These are phyloP conservation scores for Triticum aestivum DNA, from an alignment of 176 grass and related monocot species.

Conservation along the genomic window DNA sequence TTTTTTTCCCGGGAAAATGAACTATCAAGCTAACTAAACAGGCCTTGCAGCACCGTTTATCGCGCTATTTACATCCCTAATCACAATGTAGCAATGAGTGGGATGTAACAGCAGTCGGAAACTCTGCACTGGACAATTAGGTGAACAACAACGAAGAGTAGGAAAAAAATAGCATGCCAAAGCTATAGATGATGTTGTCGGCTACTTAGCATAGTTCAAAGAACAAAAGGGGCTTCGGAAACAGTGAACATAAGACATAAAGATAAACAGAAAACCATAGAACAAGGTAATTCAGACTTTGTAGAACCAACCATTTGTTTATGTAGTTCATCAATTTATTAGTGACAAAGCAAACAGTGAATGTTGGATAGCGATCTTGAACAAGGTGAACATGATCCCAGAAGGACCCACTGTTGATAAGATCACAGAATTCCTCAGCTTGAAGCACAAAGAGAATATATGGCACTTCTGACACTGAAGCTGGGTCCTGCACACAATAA, in stretches of 20 bases:
- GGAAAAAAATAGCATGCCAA: neutral
- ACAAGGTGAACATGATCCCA: conserved; percentile 46
- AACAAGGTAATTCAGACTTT: neutral
- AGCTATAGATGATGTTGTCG: neutral
- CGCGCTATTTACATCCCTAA: neutral
- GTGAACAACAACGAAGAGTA: neutral
- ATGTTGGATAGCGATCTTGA: conserved; percentile 50
- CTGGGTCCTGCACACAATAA: conserved; percentile 46
- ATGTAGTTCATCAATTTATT: conserved; percentile 82
- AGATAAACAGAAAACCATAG: neutral
- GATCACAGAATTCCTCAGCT: conserved; percentile 90
- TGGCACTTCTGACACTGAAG: conserved; percentile 36
- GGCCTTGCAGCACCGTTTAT: no score
- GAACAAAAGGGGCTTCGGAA: neutral
- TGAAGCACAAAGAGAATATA: conserved; percentile 72
- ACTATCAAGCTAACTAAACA: no score
- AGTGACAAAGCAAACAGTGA: conserved; percentile 67
- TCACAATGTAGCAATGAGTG: neutral
- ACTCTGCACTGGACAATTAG: neutral
- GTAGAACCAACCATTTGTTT: conserved; percentile 62
- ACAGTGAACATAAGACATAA: neutral
- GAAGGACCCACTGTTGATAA: conserved; percentile 40
- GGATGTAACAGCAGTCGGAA: neutral
- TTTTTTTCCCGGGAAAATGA: no score
- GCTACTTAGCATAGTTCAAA: neutral